Evolutionary conservation across 177 flowering plant species (phyloP).

Genomic region (Vitis hybrid): DNA sequence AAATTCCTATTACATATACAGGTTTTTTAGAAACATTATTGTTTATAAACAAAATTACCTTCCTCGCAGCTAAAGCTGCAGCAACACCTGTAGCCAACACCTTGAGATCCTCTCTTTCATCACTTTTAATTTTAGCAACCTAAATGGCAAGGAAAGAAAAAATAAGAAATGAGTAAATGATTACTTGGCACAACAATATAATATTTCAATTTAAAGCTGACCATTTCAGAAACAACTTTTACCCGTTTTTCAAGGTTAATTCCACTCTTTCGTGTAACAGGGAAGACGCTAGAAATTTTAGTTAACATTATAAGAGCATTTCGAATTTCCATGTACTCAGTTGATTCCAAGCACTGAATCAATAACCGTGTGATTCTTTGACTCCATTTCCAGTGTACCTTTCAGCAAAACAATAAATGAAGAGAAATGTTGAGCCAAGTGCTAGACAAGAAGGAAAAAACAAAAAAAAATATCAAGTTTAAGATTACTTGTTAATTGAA

Average conservation of each 20-base stretch:
- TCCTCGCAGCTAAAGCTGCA: slow-evolving; percentile 92
- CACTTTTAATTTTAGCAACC: slow-evolving; percentile 94
- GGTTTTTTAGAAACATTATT: no score
- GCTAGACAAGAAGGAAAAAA: neutral
- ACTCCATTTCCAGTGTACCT: slow-evolving; percentile 99
- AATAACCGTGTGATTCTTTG: slow-evolving; percentile 81
- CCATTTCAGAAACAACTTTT: slow-evolving; percentile 6
- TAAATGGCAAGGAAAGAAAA: slow-evolving; percentile 22
- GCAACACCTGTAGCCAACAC: slow-evolving; percentile 98
- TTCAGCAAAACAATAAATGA: slow-evolving; percentile 13
- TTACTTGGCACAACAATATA: neutral
- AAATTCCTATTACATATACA: no score
- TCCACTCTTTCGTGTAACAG: slow-evolving; percentile 92
- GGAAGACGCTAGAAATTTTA: slow-evolving; percentile 90
- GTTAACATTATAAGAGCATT: slow-evolving; percentile 92
- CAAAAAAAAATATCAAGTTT: no score
- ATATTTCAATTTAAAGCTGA: neutral
- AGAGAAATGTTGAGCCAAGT: slow-evolving; percentile 2
- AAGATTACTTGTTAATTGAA: no score
- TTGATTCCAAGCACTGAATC: slow-evolving; percentile 93
- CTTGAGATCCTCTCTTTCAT: slow-evolving; percentile 97
- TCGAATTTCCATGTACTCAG: slow-evolving; percentile 96
- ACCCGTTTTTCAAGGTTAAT: slow-evolving; percentile 98
- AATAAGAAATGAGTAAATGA: neutral
- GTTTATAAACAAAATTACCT: slow-evolving; percentile 39